Base-by-base conservation (phyloP, 2,329 filamentous ascomycete species). In the Colletotrichum paranaense region DNA sequence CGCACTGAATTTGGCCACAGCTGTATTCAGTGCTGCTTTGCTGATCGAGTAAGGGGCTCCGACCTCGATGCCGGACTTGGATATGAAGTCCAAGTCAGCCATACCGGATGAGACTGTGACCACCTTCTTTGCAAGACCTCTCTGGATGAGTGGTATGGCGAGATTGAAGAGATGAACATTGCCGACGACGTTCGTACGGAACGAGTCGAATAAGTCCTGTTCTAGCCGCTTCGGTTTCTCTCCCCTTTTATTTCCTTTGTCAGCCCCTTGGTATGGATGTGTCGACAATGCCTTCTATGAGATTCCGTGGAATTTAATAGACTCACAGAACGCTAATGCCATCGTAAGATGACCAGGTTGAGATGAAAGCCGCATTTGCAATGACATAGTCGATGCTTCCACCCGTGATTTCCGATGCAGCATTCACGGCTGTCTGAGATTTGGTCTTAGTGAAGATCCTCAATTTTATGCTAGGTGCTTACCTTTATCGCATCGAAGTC, bases 101-200 rank as follows among this genome's bases (percentile, higher is more conserved):
- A 84, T 71, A 22, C 87, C 89, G 0, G 78, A 85, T 5, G 86
- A 84, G 5, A 92, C 84, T n/a, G 83, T 76, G 32, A 88, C 83
- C n/a, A 90, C 81, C 77, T 91, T 91, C 79, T 91, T 91, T 11
- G 73, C 76, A 1, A 79, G 76, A 4, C 89, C 86, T 58, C 87
- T 86, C 2, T 82, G 79, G 49, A 92, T 80, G 0, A 91, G 82
- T 0, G 90, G 89, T 1, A 88, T 52, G 76, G 89, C 90, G 1
- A 86, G 76, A 75, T 88, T 88, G 78, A 88, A 85, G 0, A 89
- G 82, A 73, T 90, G 84, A 68, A 91, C 81, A 60, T 87, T 84
- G 56, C 84, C 88, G 9, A 89, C 46, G 9, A 88, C 85, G 73
- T 92, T 91, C 74, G 82, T 81, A 2, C 86, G 78, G 74, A 87